Evolutionary conservation across 805 yeast genomes (phyloP), one percentile per base, ranked within the genome.

Genomic region (Phaffomyces antillensis): DNA sequence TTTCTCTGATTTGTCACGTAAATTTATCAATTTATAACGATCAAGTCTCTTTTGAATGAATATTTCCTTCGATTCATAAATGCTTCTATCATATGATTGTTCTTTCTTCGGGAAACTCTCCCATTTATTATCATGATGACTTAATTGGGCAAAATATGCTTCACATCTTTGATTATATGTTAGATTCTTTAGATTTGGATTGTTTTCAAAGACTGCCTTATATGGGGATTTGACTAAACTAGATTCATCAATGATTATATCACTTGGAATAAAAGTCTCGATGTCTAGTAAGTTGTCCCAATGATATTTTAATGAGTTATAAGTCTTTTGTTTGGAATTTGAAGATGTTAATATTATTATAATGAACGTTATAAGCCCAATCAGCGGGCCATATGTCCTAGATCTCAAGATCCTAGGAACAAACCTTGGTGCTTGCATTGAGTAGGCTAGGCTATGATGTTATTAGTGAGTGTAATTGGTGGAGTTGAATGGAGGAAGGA

Each of bases 61-160:
- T 10, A 37, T 31, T 8, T 50, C 49, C 39, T 52, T 53, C 4
- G 41, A 46, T 20, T 55, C 54, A 30, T 52, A 54, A 40, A 60
- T 56, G 36, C 44, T 39, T 12, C 52, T 39, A 16, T 49, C 37
- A 40, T 60, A 58, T 3, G 50, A 47, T 5, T 52, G 42, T 2
- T 47, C 53, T 15, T 40, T 34, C 43, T 52, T 55, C 23, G 54
- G 56, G 2, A 54, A 42, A 12, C 52, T 44, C 5, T 45, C 31
- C 64, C 65, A 60, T 1, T 34, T n/a, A 2, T 52, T 47, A 23
- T 56, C 52, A 20, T 30, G 17, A n/a, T 45, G 39, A 34, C 56
- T 43, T 15, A 65, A 49, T 35, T 52, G 53, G 17, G 53, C 48
- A 44, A 65, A 65, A 52, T 64, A 65, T 2, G 55, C 39, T 24